Percentiles rank a stretch among this genome's conserved stretches.
phyloP scores from a whole-genome alignment of 208 protist species.

The Leishmania tropica region DNA sequence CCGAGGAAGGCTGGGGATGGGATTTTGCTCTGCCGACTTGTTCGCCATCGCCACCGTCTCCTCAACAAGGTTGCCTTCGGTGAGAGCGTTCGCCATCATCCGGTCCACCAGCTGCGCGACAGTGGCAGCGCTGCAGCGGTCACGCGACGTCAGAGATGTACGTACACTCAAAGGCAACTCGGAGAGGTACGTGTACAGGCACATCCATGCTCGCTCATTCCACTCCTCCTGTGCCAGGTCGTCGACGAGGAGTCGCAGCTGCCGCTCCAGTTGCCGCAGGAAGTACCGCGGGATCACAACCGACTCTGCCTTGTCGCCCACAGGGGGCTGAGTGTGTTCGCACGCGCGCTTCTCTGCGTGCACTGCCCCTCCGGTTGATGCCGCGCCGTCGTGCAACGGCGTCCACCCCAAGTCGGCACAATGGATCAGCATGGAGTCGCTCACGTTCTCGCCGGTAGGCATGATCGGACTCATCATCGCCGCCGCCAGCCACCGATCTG shows the following conservation, averaged over 20 bases:
- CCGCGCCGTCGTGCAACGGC: conserved; percentile 3
- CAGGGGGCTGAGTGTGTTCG: neutral
- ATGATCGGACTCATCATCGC: conserved; percentile 23
- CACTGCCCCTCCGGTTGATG: neutral
- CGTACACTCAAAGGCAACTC: conserved; percentile 29
- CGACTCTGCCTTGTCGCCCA: neutral
- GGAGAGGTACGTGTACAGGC: conserved; percentile 47
- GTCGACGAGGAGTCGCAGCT: conserved; percentile 29
- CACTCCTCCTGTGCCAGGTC: conserved; percentile 3
- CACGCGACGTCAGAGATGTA: conserved; percentile 10
- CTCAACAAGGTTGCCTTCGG: conserved; percentile 8
- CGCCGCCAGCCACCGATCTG: neutral
- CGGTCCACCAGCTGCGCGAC: conserved; percentile 2
- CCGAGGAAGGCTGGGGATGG: neutral
- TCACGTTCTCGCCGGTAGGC: conserved; percentile 6
- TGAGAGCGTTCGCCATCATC: neutral
- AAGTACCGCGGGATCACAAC: conserved; percentile 31
- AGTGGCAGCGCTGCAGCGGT: conserved; percentile 13
- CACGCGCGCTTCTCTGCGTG: neutral
- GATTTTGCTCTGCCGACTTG: neutral
- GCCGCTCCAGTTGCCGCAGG: conserved; percentile 31
- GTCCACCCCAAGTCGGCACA: conserved; percentile 20
- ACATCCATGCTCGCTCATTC: conserved; percentile 41
- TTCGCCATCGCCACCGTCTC: neutral
- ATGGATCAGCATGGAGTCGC: conserved; percentile 6